phyloP scores from a whole-genome alignment of 768 basidiomycete species.

The Nevesoporus exiguus region DNA sequence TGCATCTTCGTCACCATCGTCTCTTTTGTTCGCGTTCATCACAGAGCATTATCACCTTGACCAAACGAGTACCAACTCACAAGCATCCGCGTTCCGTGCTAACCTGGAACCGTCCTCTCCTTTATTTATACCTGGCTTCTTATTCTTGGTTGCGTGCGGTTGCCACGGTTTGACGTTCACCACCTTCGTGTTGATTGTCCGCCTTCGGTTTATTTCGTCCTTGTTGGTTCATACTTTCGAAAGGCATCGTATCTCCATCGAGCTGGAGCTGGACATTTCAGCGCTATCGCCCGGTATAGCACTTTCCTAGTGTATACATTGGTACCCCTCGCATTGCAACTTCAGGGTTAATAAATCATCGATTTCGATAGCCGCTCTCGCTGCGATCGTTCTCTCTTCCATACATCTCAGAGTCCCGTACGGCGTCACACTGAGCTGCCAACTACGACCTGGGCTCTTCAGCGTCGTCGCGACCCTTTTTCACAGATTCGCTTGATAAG shows the following conservation, averaged over 20 bases:
- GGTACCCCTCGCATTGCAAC: neutral
- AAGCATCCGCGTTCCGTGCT: slow-evolving; percentile 3
- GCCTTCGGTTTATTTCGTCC: slow-evolving; percentile 6
- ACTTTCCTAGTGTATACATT: slow-evolving; percentile 4
- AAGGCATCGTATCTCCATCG: slow-evolving; percentile 12
- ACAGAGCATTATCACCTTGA: neutral
- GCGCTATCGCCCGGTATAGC: slow-evolving; percentile 7
- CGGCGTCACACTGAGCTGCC: too few species aligned
- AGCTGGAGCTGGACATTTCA: slow-evolving; percentile 22
- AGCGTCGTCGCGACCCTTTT: too few species aligned
- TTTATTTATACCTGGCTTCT: slow-evolving; percentile 3
- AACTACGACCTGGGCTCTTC: too few species aligned
- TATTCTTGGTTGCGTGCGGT: slow-evolving; percentile 1
- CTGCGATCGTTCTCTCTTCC: too few species aligned
- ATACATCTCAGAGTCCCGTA: too few species aligned
- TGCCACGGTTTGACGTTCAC: neutral
- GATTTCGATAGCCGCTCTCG: neutral
- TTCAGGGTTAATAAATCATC: neutral
- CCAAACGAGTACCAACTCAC: neutral
- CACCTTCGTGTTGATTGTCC: slow-evolving; percentile 2
- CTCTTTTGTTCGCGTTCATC: slow-evolving; percentile 2
- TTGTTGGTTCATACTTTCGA: slow-evolving; percentile 3
- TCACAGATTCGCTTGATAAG: slow-evolving; percentile 18
- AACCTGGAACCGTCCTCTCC: slow-evolving; percentile 17
- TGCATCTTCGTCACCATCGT: slow-evolving; percentile 22